Evolutionary conservation across 345 rosid species (phyloP).

Genomic region (Microthlaspi erraticum): DNA sequence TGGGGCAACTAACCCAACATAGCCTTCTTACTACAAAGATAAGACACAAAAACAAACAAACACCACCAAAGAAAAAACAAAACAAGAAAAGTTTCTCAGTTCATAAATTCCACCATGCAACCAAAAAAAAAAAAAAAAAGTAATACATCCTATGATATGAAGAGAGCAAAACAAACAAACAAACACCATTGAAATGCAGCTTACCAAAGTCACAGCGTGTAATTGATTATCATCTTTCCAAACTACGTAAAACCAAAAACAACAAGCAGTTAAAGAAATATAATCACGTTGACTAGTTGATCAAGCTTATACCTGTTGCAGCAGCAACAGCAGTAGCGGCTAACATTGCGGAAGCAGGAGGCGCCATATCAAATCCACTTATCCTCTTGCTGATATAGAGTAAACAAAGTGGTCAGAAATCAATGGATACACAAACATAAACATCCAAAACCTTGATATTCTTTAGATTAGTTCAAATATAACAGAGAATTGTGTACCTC

Average conservation of each 20-base stretch:
- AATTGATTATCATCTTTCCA: conserved; percentile 80
- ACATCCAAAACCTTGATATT: neutral
- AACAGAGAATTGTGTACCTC: conserved; percentile 67
- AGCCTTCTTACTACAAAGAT: conserved; percentile 87
- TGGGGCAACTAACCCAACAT: conserved; percentile 87
- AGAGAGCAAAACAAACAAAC: conserved; percentile 37
- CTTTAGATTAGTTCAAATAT: neutral
- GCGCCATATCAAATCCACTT: conserved; percentile 99
- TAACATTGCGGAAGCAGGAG: conserved; percentile 82
- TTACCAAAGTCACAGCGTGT: conserved; percentile 91
- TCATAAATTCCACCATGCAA: conserved; percentile 69
- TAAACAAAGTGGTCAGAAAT: conserved; percentile 31
- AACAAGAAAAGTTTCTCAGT: conserved; percentile 81
- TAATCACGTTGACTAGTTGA: conserved; percentile 39
- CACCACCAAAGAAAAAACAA: conserved; percentile 66
- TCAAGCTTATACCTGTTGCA: conserved; percentile 62
- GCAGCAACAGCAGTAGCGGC: conserved; percentile 60
- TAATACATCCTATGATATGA: conserved; percentile 52
- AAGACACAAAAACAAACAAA: conserved; percentile 84
- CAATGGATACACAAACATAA: conserved; percentile 17
- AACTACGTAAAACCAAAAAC: conserved; percentile 79
- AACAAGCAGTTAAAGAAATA: conserved; percentile 61
- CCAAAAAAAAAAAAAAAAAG: conserved; percentile 59
- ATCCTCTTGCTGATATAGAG: conserved; percentile 78
- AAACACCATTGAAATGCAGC: conserved; percentile 56